Evolutionary conservation across 2,329 filamentous ascomycete species (phyloP), one percentile per base, ranked within the genome.

Genomic region (Colletotrichum tanaceti): DNA sequence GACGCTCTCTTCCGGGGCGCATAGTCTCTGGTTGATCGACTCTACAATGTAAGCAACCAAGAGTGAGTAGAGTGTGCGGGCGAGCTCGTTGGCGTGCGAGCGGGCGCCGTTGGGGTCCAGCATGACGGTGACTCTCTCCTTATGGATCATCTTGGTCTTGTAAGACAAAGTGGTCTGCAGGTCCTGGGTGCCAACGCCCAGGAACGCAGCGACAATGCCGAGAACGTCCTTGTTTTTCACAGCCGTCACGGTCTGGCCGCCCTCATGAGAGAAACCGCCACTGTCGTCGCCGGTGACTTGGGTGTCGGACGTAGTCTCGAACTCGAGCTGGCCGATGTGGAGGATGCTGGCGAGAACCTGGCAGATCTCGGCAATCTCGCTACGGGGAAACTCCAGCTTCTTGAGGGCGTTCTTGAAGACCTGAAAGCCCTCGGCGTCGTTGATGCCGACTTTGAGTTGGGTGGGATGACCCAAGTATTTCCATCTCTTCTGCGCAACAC

Each of bases 121-220:
- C 94, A 99, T 97, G 72, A 99, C 93, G 0, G 96, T 99, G n/a
- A 99, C 96, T 63, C 96, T 91, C 83, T 99, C 96, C 71, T 94
- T 92, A 76, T 97, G 93, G 65, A 99, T 91, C 73, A 96, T 98
- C 85, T 97, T 98, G 22, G 94, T 98, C 82, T 97, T 97, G 84
- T 98, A 97, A 3, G 94, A 93, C 66, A 99, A 84, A 38, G 93
- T 97, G 46, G 88, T 90, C 81, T 99, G 94, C 6, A 99, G 85
- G 69, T 97, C 93, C 57, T 89, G 85, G 11, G 91, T 87, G 74
- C 90, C 88, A 7, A 99, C 91, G 54, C 96, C 96, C 1, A 99
- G 84, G 84, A 99, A 99, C n/a, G 95, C 94, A 13, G 96, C 94
- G 62, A 99, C 87, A 55, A 95, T 93, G 50, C 85, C 86, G 7